Conservation (phyloP, 1,139 yeast genomes). For the Hyphopichia pseudoburtonii region DNA sequence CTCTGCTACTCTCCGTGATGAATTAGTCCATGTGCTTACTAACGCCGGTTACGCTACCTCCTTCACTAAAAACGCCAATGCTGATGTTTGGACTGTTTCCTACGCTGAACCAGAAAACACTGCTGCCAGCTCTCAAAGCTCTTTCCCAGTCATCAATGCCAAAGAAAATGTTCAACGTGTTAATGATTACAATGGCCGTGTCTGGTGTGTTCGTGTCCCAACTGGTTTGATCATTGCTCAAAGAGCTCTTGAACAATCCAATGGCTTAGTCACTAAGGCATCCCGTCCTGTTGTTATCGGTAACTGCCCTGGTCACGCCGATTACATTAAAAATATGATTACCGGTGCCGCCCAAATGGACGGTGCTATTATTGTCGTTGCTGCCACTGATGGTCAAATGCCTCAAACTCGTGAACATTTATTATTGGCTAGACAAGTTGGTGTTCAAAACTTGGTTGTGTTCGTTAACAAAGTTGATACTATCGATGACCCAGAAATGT, state of each 20-base stretch:
- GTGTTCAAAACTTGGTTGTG: conserved; percentile 96
- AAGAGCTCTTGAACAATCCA: conserved; percentile 1
- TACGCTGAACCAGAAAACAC: not conserved
- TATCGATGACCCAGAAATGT: conserved; percentile 98
- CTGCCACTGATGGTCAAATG: conserved; percentile 99
- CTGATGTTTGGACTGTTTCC: not conserved
- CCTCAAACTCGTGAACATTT: conserved; percentile 99
- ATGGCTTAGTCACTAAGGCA: not conserved
- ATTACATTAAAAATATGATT: conserved; percentile 98
- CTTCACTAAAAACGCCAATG: not conserved
- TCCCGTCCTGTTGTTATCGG: not conserved
- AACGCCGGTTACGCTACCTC: not conserved
- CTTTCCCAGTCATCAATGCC: not conserved
- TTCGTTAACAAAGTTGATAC: conserved; percentile 98
- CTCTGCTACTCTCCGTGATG: not conserved
- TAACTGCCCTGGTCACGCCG: conserved; percentile 88
- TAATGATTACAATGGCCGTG: conserved; percentile 1
- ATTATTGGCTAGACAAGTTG: conserved; percentile 98
- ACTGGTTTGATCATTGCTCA: not conserved
- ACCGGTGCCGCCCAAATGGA: conserved; percentile 99
- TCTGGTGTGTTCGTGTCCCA: conserved; percentile 2
- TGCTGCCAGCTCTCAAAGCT: not conserved
- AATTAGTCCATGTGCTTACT: not conserved
- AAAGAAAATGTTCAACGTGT: not conserved
- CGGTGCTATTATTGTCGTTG: conserved; percentile 99